Base-by-base conservation (phyloP, 805 yeast species). In the Tetrapisispora fleetii region DNA sequence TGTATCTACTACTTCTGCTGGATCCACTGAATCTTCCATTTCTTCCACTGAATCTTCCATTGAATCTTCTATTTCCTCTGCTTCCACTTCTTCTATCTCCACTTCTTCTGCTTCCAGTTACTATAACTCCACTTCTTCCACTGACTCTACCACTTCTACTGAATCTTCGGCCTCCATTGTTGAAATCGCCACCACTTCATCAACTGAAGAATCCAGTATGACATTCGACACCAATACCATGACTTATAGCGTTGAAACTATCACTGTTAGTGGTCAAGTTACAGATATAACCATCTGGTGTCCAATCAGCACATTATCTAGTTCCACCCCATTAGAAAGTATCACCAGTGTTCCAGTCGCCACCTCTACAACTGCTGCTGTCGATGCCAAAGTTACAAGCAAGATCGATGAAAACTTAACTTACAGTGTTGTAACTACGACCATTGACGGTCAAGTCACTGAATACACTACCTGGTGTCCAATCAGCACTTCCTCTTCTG, bases 401-500 rank as follows among this genome's bases (percentile, higher is more conserved):
- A 21, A 10, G 10, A 8, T 6, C 4, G 22, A n/a, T 39, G 22
- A 18, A 14, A 27, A 14, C 4, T 39, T 39, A 24, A 39, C 42
- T 39, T 39, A 39, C 33, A 39, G 42, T 16, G 27, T 39, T 8
- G 54, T 62, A 11, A 54, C 59, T 10, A 51, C 52, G 2, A 60
- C 65, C 0, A 43, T 56, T 6, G 52, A 61, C 10, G 58, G 63
- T 24, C 54, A 57, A 19, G 53, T 54, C 18, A 63, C 68, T 11
- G 50, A 40, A 8, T 65, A 58, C 50, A 63, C 69, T 27, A 68
- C 72, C 13, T 67, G 67, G 64, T 67, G 71, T 54, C 74, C 74
- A 37, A 50, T 64, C 30, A 53, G 38, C 21, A 36, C 38, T 18
- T 6, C 21, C 38, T 5, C 37, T 14, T 16, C 21, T 9, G 8